These are phyloP conservation scores for Geoglossum cookeanum DNA, from an alignment of 2,329 filamentous ascomycete species.

Conservation along the genomic window DNA sequence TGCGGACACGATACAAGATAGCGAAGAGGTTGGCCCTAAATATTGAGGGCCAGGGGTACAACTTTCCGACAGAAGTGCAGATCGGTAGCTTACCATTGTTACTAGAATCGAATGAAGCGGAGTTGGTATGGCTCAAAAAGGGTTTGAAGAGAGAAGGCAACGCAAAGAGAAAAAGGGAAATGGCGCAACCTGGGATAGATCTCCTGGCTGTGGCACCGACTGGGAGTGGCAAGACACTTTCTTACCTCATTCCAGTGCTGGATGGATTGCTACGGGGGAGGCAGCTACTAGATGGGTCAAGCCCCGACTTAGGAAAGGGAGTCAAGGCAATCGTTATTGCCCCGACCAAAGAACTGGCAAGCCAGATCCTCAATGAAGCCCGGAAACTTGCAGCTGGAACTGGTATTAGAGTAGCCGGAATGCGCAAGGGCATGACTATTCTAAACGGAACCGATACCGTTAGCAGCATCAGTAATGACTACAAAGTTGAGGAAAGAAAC, in stretches of 20 bases:
- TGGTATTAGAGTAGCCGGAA: constrained; percentile 57
- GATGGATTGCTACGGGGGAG: constrained; percentile 40
- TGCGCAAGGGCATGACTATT: constrained; percentile 59
- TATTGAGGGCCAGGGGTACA: constrained; percentile 66
- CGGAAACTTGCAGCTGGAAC: constrained; percentile 63
- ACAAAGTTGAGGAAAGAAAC: constrained; percentile 20
- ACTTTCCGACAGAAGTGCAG: constrained; percentile 82
- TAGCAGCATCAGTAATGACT: constrained; percentile 21
- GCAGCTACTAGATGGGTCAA: not conserved
- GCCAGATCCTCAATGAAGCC: constrained; percentile 45
- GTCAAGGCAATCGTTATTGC: constrained; percentile 26
- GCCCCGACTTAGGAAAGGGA: constrained; percentile 10
- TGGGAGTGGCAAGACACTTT: constrained; percentile 88
- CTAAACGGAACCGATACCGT: constrained; percentile 15
- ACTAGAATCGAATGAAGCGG: constrained; percentile 25
- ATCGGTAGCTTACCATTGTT: constrained; percentile 68
- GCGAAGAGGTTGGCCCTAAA: constrained; percentile 59
- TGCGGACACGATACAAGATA: constrained; percentile 53
- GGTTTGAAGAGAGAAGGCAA: constrained; percentile 4
- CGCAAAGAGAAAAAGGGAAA: constrained; percentile 8
- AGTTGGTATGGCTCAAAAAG: constrained; percentile 8
- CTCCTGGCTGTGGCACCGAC: constrained; percentile 82
- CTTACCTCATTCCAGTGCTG: constrained; percentile 75
- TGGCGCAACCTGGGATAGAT: constrained; percentile 34
- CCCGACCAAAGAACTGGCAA: constrained; percentile 30